phyloP scores from a whole-genome alignment of 192 early-diverging fungal genomes.

The Mortierella alpina region DNA sequence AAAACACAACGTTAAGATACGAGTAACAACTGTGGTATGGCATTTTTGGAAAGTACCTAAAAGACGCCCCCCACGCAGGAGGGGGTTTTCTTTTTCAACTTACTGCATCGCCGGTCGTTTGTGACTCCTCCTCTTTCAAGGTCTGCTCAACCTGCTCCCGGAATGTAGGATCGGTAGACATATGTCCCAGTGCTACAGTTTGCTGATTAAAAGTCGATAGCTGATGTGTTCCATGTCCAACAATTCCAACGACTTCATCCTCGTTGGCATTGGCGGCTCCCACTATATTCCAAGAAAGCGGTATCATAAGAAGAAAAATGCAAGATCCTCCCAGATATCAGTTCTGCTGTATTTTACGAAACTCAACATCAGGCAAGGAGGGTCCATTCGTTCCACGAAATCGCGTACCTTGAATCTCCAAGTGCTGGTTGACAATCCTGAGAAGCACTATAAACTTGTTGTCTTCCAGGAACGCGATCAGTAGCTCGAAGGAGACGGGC shows the following conservation, averaged over 20 bases:
- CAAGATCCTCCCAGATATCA: background rate
- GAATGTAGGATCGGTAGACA: slow-evolving; percentile 77
- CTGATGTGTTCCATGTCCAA: slow-evolving; percentile 75
- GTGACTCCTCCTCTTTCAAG: slow-evolving; percentile 74
- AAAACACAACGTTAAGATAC: background rate
- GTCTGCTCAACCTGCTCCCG: slow-evolving; percentile 85
- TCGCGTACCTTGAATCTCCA: slow-evolving; percentile 76
- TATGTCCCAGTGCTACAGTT: slow-evolving; percentile 75
- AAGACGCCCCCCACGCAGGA: no score
- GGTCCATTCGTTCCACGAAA: no score
- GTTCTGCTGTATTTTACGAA: background rate
- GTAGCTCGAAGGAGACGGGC: slow-evolving; percentile 87
- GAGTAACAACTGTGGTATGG: background rate
- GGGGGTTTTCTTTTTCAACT: background rate
- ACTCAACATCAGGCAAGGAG: no score
- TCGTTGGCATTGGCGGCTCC: slow-evolving; percentile 53
- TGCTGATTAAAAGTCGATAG: slow-evolving; percentile 87
- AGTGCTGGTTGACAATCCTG: slow-evolving; percentile 91
- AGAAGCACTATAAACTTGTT: slow-evolving; percentile 90
- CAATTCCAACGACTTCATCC: slow-evolving; percentile 77
- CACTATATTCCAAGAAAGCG: background rate
- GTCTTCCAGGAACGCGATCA: slow-evolving; percentile 93
- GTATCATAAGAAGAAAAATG: background rate
- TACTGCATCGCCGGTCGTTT: slow-evolving; percentile 13
- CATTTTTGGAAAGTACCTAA: background rate